Base-by-base conservation (phyloP, 2,329 filamentous ascomycete species). In the Fusarium nurragi region DNA sequence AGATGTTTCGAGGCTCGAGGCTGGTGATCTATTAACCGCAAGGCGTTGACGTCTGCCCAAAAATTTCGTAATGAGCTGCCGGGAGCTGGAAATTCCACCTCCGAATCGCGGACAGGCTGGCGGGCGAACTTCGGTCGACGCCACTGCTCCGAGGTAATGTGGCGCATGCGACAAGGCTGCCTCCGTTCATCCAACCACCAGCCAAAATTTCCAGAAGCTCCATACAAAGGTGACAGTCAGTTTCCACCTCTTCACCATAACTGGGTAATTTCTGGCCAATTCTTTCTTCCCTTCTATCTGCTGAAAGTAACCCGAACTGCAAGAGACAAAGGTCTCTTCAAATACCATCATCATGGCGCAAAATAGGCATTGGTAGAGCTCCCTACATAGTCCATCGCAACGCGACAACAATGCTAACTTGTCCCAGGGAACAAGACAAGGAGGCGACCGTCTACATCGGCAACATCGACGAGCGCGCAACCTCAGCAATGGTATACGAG, bases 361-460 rank as follows among this genome's bases (percentile, higher is more conserved):
- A 84, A 81, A 81, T 66, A 78, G 90, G 75, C 92, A 94, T 80
- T 95, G 91, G 90, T 91, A 84, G 69, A 81, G 51, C 43, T 26
- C 32, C 47, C 43, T 26, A 21, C 38, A 13, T 45, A n/a, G 19
- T 21, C 11, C 13, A 44, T 48, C 32, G 37, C 34, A 48, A 64
- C 32, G 30, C 28, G 39, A 38, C 30, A 58, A 49, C 48, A 53
- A 54, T 51, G 52, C 67, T 71, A 55, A 62, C 64, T 36, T 21
- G 38, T 43, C n/a, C 18, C 68, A 94, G 91, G 92, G 93, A 97
- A 77, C 94, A 98, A 83, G 94, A 98, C 80, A 97, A 97, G 79
- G 94, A 98, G 80, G 93, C 93, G 71, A 98, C 95, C 38, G 92
- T 98, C 77, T 99, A 99, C 79, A 92, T 98, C 71, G 95, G 95